Base-by-base conservation (phyloP, 1,284 basidiomycete genomes). In the Cutaneotrichosporon dermatis region DNA sequence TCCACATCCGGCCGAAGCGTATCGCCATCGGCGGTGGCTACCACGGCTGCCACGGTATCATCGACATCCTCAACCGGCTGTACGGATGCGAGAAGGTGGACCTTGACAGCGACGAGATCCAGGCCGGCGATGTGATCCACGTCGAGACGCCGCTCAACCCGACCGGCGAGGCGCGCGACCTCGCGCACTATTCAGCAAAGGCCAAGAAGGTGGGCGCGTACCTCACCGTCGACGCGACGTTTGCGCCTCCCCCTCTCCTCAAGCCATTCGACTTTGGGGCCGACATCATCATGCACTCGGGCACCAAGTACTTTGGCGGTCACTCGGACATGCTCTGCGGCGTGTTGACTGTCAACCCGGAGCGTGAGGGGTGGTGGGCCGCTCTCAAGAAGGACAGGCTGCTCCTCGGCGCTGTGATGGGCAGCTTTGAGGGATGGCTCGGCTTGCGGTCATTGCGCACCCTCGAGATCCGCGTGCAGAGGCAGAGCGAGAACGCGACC, bases 221-320 rank as follows among this genome's bases (percentile, higher is more conserved):
- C 58, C 74, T 94, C 12, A 66, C 88, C 0, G 80, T 93, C 10
- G 91, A 94, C 73, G 84, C 91, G 1, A 96, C 93, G 0, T 93
- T 96, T 74, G 92, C 83, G 0, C 93, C 92, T 34, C 92, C 92
- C 4, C 92, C 92, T 0, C 80, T 92, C 36, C 88, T 89, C 68
- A 87, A 90, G 69, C 90, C 91, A 2, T 91, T 93, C 80, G 85
- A 85, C 63, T 88, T 85, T 76, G 91, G 89, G 12, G 88, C 88
- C 12, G 92, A 96, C 69, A 61, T 77, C 36, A 70, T 77, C 63
- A 67, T 71, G 54, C 74, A 67, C 54, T 77, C 83, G 48, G 80
- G 92, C 51, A 90, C 91, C 0, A 98, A 98, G 78, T 97, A 96
- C 80, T 82, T 96, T 72, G 92, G 92, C 72, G 93, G 94, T 0